Evolutionary conservation across 352 stramenopile genomes (phyloP), one percentile per base, ranked within the genome.

Genomic region (Phytophthora fragariaefolia): DNA sequence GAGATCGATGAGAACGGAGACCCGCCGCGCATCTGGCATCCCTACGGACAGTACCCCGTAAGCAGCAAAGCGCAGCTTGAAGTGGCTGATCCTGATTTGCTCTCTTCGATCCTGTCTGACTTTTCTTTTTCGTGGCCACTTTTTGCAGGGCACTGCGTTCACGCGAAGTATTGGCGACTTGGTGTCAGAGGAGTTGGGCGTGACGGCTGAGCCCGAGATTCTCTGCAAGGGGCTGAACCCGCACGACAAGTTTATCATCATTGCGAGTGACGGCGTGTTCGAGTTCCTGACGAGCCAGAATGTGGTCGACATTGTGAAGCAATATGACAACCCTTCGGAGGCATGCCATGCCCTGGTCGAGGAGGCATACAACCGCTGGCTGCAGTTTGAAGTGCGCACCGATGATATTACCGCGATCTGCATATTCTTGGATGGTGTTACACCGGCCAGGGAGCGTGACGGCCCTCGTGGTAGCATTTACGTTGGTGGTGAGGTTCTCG

Each of bases 111-210:
- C 9, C 59, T 76, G 56, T 66, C 46, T 60, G 36, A 49, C 36
- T 60, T 42, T 53, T 40, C 28, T 34, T 23, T 38, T 46, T 55
- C 26, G 22, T 60, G 24, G 22, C 30, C 50, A 43, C 46, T 60
- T 58, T 59, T 58, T 66, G 23, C 62, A 93, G 85, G 98, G 98
- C 30, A 99, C 97, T 48, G 97, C 98, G 13, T 99, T 99, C 77
- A 99, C 97, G n/a, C 86, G 98, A 28, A 98, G 86, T 69, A 92
- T 99, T 30, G 98, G 98, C 20, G 98, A 99, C 83, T 82, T 95
- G 12, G 79, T 98, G 1, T 97, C 90, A 2, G 91, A 98, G 63
- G 80, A 95, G 30, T 75, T 98, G 30, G 96, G 96, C 17, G 92
- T 98, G 13, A 92, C 85, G 20, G 91, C 93, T 4, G 91, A 98